phyloP scores from a whole-genome alignment of 176 grass and related monocot genomes.

The Avena atlantica region DNA sequence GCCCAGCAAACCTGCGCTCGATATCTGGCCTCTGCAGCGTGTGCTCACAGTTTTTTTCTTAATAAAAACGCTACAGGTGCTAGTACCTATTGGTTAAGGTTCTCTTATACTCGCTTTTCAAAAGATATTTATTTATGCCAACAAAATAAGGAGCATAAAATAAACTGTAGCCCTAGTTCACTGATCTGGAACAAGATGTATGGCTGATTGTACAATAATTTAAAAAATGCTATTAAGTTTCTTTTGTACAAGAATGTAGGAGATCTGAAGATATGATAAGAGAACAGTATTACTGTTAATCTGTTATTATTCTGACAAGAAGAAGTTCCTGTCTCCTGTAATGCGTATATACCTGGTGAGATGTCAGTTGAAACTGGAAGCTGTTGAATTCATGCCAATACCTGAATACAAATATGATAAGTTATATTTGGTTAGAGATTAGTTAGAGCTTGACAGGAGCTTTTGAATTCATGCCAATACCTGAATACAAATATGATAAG shows the following conservation, averaged over 20 bases:
- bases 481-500: conserved; percentile 50
- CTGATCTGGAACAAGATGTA: conserved; percentile 40
- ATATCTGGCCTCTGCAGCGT: not conserved
- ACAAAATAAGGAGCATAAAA: conserved; percentile 28
- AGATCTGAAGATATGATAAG: conserved; percentile 22
- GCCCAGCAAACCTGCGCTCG: not conserved
- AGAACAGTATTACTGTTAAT: not conserved
- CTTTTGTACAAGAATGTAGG: not conserved
- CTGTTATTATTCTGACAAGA: conserved; percentile 33
- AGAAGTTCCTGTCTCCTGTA: conserved; percentile 9
- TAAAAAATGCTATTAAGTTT: not conserved
- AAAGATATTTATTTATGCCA: not conserved
- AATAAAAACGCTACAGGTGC: not conserved
- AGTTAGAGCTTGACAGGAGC: conserved; percentile 14
- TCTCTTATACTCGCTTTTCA: not conserved
- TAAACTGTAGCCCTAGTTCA: conserved; percentile 2
- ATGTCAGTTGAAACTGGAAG: conserved; percentile 95
- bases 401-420: conserved; percentile 52
- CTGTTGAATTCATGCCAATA: conserved; percentile 99
- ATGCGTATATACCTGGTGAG: conserved; percentile 86
- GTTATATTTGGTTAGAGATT: conserved; percentile 33
- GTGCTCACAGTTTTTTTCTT: not conserved
- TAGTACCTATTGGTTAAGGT: not conserved
- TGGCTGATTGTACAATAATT: not conserved
- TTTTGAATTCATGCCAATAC: conserved; percentile 60